phyloP scores from a whole-genome alignment of 352 stramenopile species.

The Globisporangium polare region DNA sequence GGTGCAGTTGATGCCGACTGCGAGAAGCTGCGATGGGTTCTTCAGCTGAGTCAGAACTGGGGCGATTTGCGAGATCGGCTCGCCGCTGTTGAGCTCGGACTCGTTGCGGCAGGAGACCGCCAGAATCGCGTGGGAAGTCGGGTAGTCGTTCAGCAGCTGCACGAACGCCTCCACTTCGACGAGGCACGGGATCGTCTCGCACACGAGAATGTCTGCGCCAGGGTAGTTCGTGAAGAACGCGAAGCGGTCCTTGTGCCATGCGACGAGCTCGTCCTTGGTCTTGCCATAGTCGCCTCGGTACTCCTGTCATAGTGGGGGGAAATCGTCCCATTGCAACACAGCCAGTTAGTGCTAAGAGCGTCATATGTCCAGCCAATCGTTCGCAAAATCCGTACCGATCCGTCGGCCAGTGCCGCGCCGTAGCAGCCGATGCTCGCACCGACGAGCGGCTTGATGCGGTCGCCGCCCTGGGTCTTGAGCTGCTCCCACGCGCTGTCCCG shows the following conservation, averaged over 20 bases:
- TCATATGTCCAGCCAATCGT: too few species aligned
- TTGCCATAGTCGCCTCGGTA: conserved; percentile 82
- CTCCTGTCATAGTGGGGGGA: conserved; percentile 35
- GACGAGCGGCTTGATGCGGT: conserved; percentile 63
- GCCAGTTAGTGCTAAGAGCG: too few species aligned
- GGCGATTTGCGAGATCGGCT: conserved; percentile 40
- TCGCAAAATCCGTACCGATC: conserved; percentile 45
- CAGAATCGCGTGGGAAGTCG: conserved; percentile 48
- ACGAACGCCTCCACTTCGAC: conserved; percentile 77
- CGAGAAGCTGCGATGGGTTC: conserved; percentile 54
- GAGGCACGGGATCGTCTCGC: conserved; percentile 86
- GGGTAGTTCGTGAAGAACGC: conserved; percentile 49
- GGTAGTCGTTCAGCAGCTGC: conserved; percentile 68
- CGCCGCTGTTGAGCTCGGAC: conserved; percentile 62
- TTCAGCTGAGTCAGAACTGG: conserved; percentile 46
- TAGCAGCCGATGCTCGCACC: conserved; percentile 86
- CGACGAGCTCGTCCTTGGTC: conserved; percentile 58
- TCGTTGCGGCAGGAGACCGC: conserved; percentile 62
- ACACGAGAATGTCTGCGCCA: conserved; percentile 70
- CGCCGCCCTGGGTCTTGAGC: conserved; percentile 24
- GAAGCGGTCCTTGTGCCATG: conserved; percentile 78
- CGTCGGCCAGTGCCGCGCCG: conserved; percentile 75
- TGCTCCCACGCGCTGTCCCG: conserved; percentile 54
- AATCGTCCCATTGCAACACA: not conserved
- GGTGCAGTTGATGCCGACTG: conserved; percentile 85